Conservation (phyloP, 352 stramenopile genomes). For the Globisporangium lucens region DNA sequence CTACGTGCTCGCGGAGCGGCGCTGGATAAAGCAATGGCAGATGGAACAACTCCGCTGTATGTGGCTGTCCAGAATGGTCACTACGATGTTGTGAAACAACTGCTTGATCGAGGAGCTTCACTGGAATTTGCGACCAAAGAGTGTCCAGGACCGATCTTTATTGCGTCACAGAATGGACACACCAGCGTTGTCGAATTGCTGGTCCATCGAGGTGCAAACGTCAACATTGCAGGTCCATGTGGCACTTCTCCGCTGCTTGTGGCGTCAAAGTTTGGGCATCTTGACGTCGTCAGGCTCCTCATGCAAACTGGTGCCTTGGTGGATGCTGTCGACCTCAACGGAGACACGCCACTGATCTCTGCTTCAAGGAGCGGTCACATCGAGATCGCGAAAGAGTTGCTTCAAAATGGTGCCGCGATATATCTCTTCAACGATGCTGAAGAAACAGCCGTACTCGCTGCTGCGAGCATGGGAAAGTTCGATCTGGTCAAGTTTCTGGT, state of each 20-base stretch:
- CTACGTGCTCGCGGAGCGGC: slow-evolving; percentile 1
- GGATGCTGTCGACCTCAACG: slow-evolving; percentile 1
- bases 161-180: slow-evolving; percentile 6
- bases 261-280: slow-evolving; percentile 3
- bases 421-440: neutral
- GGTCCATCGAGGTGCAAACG: neutral
- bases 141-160: neutral
- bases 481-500: neutral
- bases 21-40: neutral
- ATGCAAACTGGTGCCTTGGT: neutral
- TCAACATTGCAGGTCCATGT: neutral
- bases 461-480: slow-evolving; percentile 3
- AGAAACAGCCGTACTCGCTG: slow-evolving; percentile 9
- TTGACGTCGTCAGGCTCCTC: slow-evolving; percentile 1
- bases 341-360: slow-evolving; percentile 2
- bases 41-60: slow-evolving; percentile 4
- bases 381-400: neutral
- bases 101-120: slow-evolving; percentile 8
- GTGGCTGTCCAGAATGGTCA: slow-evolving; percentile 7
- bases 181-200: neutral
- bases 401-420: neutral
- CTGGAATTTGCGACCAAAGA: neutral
- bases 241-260: neutral
- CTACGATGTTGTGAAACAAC: neutral
- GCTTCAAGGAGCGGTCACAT: slow-evolving; percentile 2